Evolutionary conservation across 2,329 filamentous ascomycete genomes (phyloP).

Genomic region (Penicillium brevicompactum): DNA sequence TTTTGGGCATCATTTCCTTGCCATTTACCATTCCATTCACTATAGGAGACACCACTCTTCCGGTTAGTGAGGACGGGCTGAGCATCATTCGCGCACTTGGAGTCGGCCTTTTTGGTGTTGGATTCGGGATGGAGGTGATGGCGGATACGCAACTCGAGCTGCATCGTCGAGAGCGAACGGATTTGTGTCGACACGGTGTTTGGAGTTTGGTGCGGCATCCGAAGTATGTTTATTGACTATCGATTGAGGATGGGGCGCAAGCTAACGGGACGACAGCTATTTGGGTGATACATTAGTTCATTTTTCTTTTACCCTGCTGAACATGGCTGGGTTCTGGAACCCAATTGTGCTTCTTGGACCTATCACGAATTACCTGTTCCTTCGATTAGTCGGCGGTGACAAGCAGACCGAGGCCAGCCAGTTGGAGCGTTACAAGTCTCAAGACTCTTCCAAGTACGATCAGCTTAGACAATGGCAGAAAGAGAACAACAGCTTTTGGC

Average conservation of each 20-base stretch:
- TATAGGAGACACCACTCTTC: slow-evolving; percentile 28
- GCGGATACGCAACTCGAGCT: slow-evolving; percentile 59
- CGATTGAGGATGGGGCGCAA: background rate
- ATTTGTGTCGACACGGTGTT: slow-evolving; percentile 58
- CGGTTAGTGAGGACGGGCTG: slow-evolving; percentile 27
- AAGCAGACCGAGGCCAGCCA: slow-evolving; percentile 57
- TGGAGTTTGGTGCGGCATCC: slow-evolving; percentile 65
- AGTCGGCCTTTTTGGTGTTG: slow-evolving; percentile 59
- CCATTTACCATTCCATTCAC: slow-evolving; percentile 61
- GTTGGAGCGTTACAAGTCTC: slow-evolving; percentile 54
- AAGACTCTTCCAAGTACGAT: slow-evolving; percentile 54
- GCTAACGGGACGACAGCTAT: slow-evolving; percentile 48
- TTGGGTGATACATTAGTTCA: slow-evolving; percentile 64
- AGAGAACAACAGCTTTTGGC: slow-evolving; percentile 65
- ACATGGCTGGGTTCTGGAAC: slow-evolving; percentile 57
- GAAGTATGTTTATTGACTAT: slow-evolving; percentile 52
- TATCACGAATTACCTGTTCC: slow-evolving; percentile 60
- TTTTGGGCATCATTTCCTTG: slow-evolving; percentile 59
- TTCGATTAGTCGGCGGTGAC: slow-evolving; percentile 60
- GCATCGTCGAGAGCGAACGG: slow-evolving; percentile 49
- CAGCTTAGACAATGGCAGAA: slow-evolving; percentile 56
- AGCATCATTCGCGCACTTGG: slow-evolving; percentile 44
- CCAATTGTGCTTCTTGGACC: slow-evolving; percentile 59
- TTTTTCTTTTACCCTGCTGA: slow-evolving; percentile 61
- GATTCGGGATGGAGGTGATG: slow-evolving; percentile 58